These are phyloP conservation scores for Vigna angularis DNA, from an alignment of 306 rosid species.

Conservation along the genomic window DNA sequence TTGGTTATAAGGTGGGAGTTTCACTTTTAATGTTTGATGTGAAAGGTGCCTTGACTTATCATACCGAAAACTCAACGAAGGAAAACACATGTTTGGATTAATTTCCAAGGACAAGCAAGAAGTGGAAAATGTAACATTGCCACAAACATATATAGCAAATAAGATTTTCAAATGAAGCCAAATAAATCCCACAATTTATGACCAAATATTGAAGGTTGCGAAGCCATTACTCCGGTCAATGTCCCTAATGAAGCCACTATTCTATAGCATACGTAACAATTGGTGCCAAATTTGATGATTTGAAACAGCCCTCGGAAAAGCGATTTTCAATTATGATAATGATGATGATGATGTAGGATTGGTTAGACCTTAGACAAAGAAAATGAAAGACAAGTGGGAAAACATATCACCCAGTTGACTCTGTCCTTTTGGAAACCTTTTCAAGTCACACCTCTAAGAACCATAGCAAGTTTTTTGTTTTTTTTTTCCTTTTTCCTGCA, in stretches of 20 bases:
- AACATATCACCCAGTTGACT: constrained; percentile 59
- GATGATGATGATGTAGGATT: constrained; percentile 54
- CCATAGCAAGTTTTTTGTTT: constrained; percentile 13
- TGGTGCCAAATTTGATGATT: constrained; percentile 47
- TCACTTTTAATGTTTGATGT: constrained; percentile 44
- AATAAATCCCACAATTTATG: constrained; percentile 31
- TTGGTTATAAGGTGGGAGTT: constrained; percentile 35
- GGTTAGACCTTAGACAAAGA: constrained; percentile 47
- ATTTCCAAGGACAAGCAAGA: constrained; percentile 35
- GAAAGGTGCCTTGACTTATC: constrained; percentile 47
- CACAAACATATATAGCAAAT: neutral
- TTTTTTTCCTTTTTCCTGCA: constrained; percentile 28
- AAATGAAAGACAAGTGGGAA: constrained; percentile 41
- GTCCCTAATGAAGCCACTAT: constrained; percentile 31
- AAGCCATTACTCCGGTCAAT: constrained; percentile 10
- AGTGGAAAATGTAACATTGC: neutral
- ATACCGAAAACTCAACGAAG: constrained; percentile 15
- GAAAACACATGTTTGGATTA: neutral
- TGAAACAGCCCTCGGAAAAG: constrained; percentile 40
- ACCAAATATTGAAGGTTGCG: constrained; percentile 17
- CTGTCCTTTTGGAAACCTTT: constrained; percentile 42
- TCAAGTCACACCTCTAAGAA: constrained; percentile 50
- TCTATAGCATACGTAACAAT: constrained; percentile 36
- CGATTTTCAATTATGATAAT: constrained; percentile 42
- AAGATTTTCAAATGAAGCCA: constrained; percentile 21